phyloP scores from a whole-genome alignment of 75 land plant species.

The Gnetum montanum region DNA sequence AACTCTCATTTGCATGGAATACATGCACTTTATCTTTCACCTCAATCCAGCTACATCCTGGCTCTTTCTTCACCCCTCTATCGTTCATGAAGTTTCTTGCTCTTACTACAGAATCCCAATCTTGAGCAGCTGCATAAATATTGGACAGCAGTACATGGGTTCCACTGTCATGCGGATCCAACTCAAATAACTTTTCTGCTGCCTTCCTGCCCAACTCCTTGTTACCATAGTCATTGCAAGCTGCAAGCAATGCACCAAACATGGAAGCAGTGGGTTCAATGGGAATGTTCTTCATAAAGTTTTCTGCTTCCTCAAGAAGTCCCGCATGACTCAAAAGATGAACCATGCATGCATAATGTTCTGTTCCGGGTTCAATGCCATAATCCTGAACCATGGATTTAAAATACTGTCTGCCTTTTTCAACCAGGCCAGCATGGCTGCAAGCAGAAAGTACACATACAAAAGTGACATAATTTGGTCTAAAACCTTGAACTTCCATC shows the following conservation, averaged over 20 bases:
- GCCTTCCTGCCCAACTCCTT: constrained; percentile 7
- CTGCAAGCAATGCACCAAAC: constrained; percentile 18
- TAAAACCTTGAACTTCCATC: background rate
- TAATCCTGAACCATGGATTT: background rate
- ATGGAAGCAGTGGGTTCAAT: constrained; percentile 9
- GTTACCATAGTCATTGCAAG: constrained; percentile 11
- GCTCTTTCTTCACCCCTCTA: constrained; percentile 8
- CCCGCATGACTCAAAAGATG: constrained; percentile 9
- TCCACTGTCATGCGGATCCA: constrained; percentile 13
- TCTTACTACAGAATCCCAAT: constrained; percentile 11
- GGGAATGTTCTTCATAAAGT: constrained; percentile 14
- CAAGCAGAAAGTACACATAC: constrained; percentile 7
- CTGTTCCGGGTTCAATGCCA: constrained; percentile 6
- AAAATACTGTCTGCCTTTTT: constrained; percentile 1
- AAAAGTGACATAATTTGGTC: constrained; percentile 3
- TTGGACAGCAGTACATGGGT: constrained; percentile 11
- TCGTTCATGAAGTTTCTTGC: constrained; percentile 5
- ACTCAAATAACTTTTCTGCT: constrained; percentile 8
- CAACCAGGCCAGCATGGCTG: background rate
- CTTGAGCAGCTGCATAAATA: constrained; percentile 9
- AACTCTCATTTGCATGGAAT: constrained; percentile 7
- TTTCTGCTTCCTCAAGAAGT: constrained; percentile 6
- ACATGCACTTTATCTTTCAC: constrained; percentile 1
- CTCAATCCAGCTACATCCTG: constrained; percentile 13
- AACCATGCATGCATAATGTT: constrained; percentile 10